Base-by-base conservation (phyloP, 2,329 filamentous ascomycete species). In the Epichloe baconii region DNA sequence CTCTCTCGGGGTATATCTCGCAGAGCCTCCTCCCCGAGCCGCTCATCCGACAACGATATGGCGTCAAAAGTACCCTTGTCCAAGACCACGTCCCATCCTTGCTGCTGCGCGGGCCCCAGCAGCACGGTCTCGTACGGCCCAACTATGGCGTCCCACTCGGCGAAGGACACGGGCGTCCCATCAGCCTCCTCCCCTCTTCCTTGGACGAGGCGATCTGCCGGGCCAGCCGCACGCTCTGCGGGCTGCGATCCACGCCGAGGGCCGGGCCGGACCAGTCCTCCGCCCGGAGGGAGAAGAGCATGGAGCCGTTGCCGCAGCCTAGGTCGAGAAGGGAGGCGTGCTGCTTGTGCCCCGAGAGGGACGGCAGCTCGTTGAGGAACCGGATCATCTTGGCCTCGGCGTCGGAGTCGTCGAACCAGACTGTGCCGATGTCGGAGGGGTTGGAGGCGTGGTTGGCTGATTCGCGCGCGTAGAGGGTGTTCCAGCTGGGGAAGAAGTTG, bases 1-100 rank as follows among this genome's bases (percentile, higher is more conserved):
- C 82, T 49, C 80, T 79, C 45, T 76, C 74, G 46, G 79, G 77
- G 69, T 98, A 98, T 3, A 76, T 75, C 65, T 94, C 87, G 63
- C 82, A 86, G 12, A 86, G 73, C 50, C 85, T 77, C 38, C 78
- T 71, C 0, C 77, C 66, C 64, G 57, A 74, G 72, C 34, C 63
- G 66, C 57, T 82, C 80, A 52, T 75, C 74, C 49, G 76, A 79
- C n/a, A 97, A 72, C 47, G 83, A 89, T 36, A 98, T 85, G 11
- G 93, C 93, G 71, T 98, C 93, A 65, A 97, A 98, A 0, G 93
- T 98, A 44, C 93, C 93, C 70, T 98, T 98, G 69, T 98, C 93
- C n/a, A 96, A 77, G 0, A 96, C 84, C 0, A 96, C 80, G 67
- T 97, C 89, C 71, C 90, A 97, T 1, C 86, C 86, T 0, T 59